phyloP scores from a whole-genome alignment of 148 eudicot genomes.

The Heliamphora exappendiculata region DNA sequence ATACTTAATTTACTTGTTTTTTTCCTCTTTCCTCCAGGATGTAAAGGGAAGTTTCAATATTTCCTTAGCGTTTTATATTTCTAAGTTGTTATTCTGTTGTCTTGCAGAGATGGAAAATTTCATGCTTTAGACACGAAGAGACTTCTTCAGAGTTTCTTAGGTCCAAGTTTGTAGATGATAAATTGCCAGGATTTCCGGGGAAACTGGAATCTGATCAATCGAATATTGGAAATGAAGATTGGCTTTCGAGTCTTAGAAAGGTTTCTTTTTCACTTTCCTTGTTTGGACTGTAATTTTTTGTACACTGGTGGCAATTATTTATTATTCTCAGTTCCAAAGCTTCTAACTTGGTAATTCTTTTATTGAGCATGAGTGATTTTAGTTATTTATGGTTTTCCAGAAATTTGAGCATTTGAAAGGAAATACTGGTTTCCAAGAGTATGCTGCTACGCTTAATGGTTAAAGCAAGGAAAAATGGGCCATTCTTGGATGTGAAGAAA shows the following conservation, averaged over 20 bases:
- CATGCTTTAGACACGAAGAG: conserved; percentile 59
- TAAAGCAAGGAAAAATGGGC: too few relatives aligned
- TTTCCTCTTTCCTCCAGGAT: background rate
- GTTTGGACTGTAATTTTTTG: background rate
- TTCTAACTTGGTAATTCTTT: background rate
- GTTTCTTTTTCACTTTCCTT: conserved; percentile 23
- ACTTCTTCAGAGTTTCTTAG: conserved; percentile 32
- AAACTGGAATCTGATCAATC: conserved; percentile 32
- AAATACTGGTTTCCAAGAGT: background rate
- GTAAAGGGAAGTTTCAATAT: background rate
- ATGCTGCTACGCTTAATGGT: too few relatives aligned
- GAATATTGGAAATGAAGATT: conserved; percentile 25
- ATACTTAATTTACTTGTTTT: background rate
- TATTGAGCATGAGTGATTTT: background rate
- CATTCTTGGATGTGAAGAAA: too few relatives aligned
- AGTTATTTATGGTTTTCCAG: background rate
- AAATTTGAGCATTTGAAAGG: background rate
- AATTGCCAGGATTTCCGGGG: conserved; percentile 37
- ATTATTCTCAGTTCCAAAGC: background rate
- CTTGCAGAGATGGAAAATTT: conserved; percentile 55
- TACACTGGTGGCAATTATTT: background rate
- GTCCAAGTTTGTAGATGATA: conserved; percentile 32
- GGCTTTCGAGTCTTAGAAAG: conserved; percentile 36
- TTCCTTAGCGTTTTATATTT: background rate
- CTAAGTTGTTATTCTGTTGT: background rate